Evolutionary conservation across 148 eudicot genomes (phyloP).

Genomic region (Silene uniflora): DNA sequence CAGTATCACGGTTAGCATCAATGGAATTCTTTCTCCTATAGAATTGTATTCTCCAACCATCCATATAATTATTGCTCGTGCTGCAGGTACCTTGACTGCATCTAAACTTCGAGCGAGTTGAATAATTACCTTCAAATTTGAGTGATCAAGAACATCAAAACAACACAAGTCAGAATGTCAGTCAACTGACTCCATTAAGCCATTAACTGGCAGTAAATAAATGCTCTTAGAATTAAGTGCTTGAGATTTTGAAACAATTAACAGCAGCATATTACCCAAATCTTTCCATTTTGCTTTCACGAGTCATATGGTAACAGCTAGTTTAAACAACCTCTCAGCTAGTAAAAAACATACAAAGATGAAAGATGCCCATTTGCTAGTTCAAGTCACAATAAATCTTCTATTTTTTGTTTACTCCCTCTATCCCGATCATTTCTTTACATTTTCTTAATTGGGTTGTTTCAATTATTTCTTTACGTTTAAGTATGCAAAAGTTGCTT

Average conservation of each 20-base stretch:
- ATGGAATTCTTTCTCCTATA: constrained; percentile 59
- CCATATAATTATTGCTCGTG: constrained; percentile 80
- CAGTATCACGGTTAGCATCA: constrained; percentile 55
- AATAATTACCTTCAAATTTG: constrained; percentile 63
- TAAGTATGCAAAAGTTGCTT: no score
- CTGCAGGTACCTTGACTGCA: constrained; percentile 72
- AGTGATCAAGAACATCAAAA: constrained; percentile 19
- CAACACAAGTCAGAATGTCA: not conserved
- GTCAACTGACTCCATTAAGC: constrained; percentile 7
- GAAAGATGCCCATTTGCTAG: not conserved
- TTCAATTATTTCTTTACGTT: no score
- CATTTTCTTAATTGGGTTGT: no score
- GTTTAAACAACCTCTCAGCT: constrained; percentile 6
- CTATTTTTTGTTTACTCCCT: not conserved
- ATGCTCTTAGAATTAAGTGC: not conserved
- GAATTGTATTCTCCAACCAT: constrained; percentile 84
- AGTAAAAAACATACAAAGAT: not conserved
- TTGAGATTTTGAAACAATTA: not conserved
- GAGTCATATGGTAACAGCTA: not conserved
- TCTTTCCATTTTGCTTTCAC: not conserved
- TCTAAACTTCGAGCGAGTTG: constrained; percentile 76
- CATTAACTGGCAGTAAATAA: constrained; percentile 1
- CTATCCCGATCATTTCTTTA: no score
- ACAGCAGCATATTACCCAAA: not conserved
- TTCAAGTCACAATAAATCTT: constrained; percentile 1